Conservation (phyloP, 495 filamentous ascomycete species). For the Penicillium fimorum region DNA sequence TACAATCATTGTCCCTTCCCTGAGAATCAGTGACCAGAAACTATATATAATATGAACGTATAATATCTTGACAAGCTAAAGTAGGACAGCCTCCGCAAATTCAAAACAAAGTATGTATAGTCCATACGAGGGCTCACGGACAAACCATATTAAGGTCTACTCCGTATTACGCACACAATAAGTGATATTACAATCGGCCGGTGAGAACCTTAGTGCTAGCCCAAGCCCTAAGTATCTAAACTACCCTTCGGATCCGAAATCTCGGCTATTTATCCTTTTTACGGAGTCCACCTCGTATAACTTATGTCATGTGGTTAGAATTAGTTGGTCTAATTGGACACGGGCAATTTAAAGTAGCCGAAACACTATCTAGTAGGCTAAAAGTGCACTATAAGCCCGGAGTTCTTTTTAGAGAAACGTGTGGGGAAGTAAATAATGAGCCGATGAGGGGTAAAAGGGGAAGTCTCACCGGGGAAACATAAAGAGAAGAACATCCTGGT, state of each 20-base stretch:
- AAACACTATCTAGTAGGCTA: slow-evolving; percentile 6
- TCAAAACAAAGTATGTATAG: neutral
- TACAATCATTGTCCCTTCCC: neutral
- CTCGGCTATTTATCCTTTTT: slow-evolving; percentile 3
- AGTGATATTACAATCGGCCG: neutral
- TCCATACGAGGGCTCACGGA: neutral
- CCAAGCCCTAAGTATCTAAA: neutral
- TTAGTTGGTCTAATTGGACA: slow-evolving; percentile 9
- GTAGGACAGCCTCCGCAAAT: neutral
- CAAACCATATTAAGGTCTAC: neutral
- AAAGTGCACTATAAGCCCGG: slow-evolving; percentile 19
- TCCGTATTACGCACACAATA: neutral
- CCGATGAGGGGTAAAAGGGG: slow-evolving; percentile 17
- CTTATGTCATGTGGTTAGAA: slow-evolving; percentile 9
- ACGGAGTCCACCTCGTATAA: neutral
- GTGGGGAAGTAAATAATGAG: slow-evolving; percentile 15
- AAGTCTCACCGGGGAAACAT: slow-evolving; percentile 1
- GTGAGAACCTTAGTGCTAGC: slow-evolving; percentile 13
- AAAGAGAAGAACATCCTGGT: neutral
- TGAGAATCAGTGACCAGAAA: neutral
- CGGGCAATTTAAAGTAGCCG: slow-evolving; percentile 7
- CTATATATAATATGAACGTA: neutral
- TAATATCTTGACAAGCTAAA: neutral
- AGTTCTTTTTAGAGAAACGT: slow-evolving; percentile 20
- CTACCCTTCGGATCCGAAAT: neutral